Conservation (phyloP, 345 rosid genomes). For the Iberis pinnata region DNA sequence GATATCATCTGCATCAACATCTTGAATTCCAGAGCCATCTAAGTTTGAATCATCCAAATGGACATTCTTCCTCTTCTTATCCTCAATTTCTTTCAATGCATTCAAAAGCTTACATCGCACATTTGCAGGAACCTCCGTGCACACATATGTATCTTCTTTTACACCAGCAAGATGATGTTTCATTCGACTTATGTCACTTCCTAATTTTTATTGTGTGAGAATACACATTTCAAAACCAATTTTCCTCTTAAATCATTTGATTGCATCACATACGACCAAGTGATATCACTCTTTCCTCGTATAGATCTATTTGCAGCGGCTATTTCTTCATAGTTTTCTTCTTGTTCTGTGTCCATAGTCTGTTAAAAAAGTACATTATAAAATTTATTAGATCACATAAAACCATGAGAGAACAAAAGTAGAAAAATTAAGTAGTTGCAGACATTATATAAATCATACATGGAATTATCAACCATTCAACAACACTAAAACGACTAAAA, state of each 20-base stretch:
- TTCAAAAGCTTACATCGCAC: neutral
- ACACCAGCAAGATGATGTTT: neutral
- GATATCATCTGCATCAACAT: neutral
- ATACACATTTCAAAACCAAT: neutral
- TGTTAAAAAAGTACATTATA: too few relatives aligned
- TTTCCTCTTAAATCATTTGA: neutral
- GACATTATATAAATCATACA: too few relatives aligned
- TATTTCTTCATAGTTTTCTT: neutral
- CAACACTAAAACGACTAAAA: too few relatives aligned
- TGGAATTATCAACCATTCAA: too few relatives aligned
- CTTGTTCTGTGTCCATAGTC: neutral
- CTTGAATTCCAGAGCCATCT: neutral
- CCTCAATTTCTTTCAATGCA: neutral
- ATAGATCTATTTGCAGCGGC: neutral
- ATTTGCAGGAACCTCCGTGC: neutral
- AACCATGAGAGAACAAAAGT: too few relatives aligned
- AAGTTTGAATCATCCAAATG: neutral
- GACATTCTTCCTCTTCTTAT: neutral
- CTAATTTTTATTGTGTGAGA: neutral
- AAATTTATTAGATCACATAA: too few relatives aligned
- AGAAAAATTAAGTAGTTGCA: too few relatives aligned
- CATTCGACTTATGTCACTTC: constrained; percentile 1
- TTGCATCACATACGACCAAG: neutral
- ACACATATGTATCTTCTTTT: neutral
- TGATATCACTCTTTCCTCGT: neutral